Base-by-base conservation (phyloP, 1,284 basidiomycete species). In the Lentinula novae-zelandiae region DNA sequence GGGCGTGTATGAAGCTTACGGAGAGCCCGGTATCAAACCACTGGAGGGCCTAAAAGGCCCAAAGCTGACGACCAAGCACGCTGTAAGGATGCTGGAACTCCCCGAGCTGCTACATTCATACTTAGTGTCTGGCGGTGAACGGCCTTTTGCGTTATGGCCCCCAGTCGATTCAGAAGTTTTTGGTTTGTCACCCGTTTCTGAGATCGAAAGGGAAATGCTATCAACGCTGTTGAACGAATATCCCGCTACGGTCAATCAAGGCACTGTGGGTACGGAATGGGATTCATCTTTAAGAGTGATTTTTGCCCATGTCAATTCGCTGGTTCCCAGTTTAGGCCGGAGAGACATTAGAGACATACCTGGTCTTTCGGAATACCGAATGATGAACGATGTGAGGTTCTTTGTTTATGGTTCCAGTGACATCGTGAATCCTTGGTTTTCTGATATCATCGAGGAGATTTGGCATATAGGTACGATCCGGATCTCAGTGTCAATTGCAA, bases 231-330 rank as follows among this genome's bases (percentile, higher is more conserved):
- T 64, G 61, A 66, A 39, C 53, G 60, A 58, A 31, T 58, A 58
- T 33, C 49, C 33, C 2, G n/a, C 33, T 2, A 33, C 57, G 15
- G 22, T 42, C 9, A n/a, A 58, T 34, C 36, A 33, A 27, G 57
- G 57, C 7, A n/a, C 42, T 13, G 13, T 56, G 20, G 42, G 54
- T 10, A 33, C 2, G 12, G 33, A 53, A 22, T 27, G 34, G 20
- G 46, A 53, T 54, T 10, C 54, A 67, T 77, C 81, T 53, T 72
- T 75, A 31, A 71, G 82, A 22, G 71, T 83, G 38, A 67, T 89
- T 7, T 91, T 90, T 63, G 76, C 89, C 27, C 86, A 90, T 69
- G 78, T 84, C 17, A 81, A 81, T 20, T 76, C 85, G 7, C 66
- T 90, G 59, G 13, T 13, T 27, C 22, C 42, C 5, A 15, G 27